Base-by-base conservation (phyloP, 169 alveolate species). In the Cryptosporidium sp. region DNA sequence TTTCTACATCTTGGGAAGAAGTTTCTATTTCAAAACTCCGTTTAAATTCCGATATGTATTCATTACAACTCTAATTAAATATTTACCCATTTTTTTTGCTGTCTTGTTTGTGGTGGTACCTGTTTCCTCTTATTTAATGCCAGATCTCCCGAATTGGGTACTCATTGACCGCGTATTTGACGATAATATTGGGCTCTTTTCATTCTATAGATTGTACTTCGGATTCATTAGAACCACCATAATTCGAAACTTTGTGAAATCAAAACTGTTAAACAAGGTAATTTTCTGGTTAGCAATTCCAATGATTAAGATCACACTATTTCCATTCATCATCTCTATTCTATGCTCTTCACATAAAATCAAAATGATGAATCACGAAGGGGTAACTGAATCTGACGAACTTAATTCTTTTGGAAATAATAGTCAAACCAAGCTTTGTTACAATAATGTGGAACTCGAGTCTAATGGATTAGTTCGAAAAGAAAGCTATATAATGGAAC, bases 261-360 rank as follows among this genome's bases (percentile, higher is more conserved):
- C 87, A 1, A 59, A 80, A 41, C 31, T 80, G 50, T 26, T 80
- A 31, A 80, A 80, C 26, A 37, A 16, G 39, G 14, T 43, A 0
- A 14, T 62, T 14, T 80, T 80, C 23, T 80, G 87, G 87, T 21
- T 43, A 1, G 69, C 87, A 4, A 26, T 80, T 29, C 87, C 87
- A 33, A 5, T 43, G 8, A 80, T 80, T 35, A 59, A 80, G 35
- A 80, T 62, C 26, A 62, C 74, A 14, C 31, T 80, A 16, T 80
- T 62, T 62, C 87, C 87, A 21, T 45, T 80, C 37, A 61, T 65
- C 18, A 58, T 80, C 12, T 62, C 75, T 5, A 62, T 80, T 41
- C 23, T 80, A 16, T 59, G 75, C 26, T 80, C 87, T 21, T 59
- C 87, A 16, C 68, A 62, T 10, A 80, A 62, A 29, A 80, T 80